Conservation (phyloP, 2,329 filamentous ascomycete species). For the Graphilbum fragrans region DNA sequence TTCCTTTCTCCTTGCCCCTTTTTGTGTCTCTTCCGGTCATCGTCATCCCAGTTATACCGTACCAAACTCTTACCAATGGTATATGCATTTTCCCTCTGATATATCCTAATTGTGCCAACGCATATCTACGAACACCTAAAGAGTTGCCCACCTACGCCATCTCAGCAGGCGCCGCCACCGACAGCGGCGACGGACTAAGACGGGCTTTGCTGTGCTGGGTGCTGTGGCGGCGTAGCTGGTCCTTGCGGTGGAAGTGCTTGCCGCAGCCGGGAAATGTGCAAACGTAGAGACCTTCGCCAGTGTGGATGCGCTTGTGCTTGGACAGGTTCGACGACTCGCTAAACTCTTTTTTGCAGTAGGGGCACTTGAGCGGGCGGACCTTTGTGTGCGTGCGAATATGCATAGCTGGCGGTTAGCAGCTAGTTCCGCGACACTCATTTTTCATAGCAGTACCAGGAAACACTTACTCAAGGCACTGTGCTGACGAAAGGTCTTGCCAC, state of each 20-base stretch:
- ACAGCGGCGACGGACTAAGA: neutral
- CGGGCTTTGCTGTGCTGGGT: slow-evolving; percentile 20
- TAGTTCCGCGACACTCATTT: too few species aligned
- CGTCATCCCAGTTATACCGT: too few species aligned
- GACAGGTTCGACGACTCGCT: slow-evolving; percentile 55
- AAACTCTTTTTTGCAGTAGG: slow-evolving; percentile 46
- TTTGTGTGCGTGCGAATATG: slow-evolving; percentile 55
- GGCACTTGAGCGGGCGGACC: slow-evolving; percentile 48
- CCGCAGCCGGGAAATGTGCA: slow-evolving; percentile 37
- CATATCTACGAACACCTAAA: too few species aligned
- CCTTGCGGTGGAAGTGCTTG: slow-evolving; percentile 45
- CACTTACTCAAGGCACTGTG: slow-evolving; percentile 53
- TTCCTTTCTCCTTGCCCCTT: too few species aligned
- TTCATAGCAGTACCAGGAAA: neutral
- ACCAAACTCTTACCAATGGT: neutral
- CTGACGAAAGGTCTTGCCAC: slow-evolving; percentile 50
- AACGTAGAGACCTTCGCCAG: slow-evolving; percentile 34
- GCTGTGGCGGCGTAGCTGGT: slow-evolving; percentile 47
- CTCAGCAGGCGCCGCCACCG: too few species aligned
- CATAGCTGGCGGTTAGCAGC: slow-evolving; percentile 38
- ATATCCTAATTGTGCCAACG: neutral
- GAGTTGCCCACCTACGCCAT: too few species aligned
- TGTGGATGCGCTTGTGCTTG: slow-evolving; percentile 52
- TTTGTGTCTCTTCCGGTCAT: too few species aligned
- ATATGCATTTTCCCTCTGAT: neutral